Base-by-base conservation (phyloP, 805 yeast species). In the Candida corydali region DNA sequence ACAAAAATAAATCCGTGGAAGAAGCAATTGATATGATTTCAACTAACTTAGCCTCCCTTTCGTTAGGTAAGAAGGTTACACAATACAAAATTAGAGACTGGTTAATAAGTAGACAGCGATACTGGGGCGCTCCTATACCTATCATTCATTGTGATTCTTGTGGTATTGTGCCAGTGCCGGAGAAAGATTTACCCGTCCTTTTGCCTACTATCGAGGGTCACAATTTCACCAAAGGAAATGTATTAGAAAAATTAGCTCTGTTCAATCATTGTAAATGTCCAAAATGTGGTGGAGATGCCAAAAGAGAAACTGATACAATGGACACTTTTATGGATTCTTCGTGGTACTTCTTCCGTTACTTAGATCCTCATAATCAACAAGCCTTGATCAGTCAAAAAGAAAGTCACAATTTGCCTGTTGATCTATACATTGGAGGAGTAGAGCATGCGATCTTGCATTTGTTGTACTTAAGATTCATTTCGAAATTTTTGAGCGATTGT, bases 51-150 rank as follows among this genome's bases (percentile, higher is more conserved):
- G 57, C 52, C 12, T 33, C 46, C 0, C 33, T 41, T 0, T 58
- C 60, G 0, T 26, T 57, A 1, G 96, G 91, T 0, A 45, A 59
- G 1, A 40, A 47, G 3, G 65, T 74, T 3, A 69, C 72, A 0
- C 80, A 80, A 44, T 82, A 70, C 50, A 75, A 80, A 45, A 63
- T 93, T 19, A 73, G 97, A 47, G 98, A 93, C 54, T 93, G 98
- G 98, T 71, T 93, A 18, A 83, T 93, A 32, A 82, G 94, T 51
- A 76, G 98, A 53, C 98, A 93, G 59, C 66, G 98, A 41, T 91
- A 84, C 59, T 93, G 98, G 98, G 98, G 98, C 17, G 93, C 97
- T 0, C 98, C 98, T 2, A 93, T 93, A 37, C 98, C 98, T 4
- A 87, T 93, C 14, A 71, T 93, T 18, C 93, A 93, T 52, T 93